phyloP scores from a whole-genome alignment of 352 stramenopile species.

The Pythium brassicae region DNA sequence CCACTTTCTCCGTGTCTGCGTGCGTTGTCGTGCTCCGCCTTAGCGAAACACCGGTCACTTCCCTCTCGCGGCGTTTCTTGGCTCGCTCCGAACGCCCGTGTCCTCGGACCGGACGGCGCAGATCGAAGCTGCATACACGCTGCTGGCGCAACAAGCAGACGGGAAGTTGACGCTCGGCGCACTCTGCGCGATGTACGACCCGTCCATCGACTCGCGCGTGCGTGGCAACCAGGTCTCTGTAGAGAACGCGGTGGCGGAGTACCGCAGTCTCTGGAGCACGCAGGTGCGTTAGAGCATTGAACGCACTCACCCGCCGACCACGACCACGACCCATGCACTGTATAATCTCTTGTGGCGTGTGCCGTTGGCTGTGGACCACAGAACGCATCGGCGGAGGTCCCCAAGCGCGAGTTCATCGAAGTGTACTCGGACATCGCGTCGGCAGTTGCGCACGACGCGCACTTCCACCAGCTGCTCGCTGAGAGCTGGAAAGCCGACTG shows the following conservation, averaged over 20 bases:
- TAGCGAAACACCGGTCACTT: conserved; percentile 59
- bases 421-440: conserved; percentile 71
- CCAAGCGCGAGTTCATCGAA: conserved; percentile 54
- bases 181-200: conserved; percentile 47
- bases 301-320: no score
- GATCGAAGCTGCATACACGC: conserved; percentile 43
- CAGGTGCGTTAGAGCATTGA: conserved; percentile 17
- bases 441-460: conserved; percentile 47
- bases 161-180: conserved; percentile 39
- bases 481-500: conserved; percentile 56
- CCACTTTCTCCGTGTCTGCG: no score
- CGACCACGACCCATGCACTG: background rate
- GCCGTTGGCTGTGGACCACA: conserved; percentile 2
- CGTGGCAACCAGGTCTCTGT: conserved; percentile 27
- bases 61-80: conserved; percentile 36
- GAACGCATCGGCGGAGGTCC: conserved; percentile 25
- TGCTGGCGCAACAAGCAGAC: conserved; percentile 24
- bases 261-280: conserved; percentile 36
- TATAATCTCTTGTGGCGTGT: background rate
- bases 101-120: conserved; percentile 23
- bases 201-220: conserved; percentile 57
- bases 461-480: conserved; percentile 61
- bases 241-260: conserved; percentile 33
- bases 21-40: background rate
- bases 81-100: conserved; percentile 34